Evolutionary conservation across 164 flowering plant genomes (phyloP), one percentile per base, ranked within the genome.

Genomic region (Hamamelis virginiana): DNA sequence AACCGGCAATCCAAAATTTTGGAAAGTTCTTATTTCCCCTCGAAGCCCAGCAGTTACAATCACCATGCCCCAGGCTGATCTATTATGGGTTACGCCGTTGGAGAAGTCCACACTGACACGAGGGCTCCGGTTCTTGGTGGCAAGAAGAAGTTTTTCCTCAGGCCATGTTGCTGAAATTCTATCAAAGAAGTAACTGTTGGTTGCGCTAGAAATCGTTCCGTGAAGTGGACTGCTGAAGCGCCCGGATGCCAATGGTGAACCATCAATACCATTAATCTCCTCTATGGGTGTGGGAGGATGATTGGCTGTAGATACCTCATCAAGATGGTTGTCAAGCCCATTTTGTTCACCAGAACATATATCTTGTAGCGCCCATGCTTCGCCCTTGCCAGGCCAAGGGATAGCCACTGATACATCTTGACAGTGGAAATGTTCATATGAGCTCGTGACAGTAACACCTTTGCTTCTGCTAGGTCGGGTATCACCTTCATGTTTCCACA

Each of bases 1-100:
- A 78, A 91, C 79, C 0, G 99, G 97, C 79, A 91, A 74, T 60
- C 99, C 99, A 77, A 93, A 90, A 78, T 96, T 96, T 66, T 93
- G 99, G 74, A 84, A 96, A 63, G 89, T 80, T 78, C 83, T 84
- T 65, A 96, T 86, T 72, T 93, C 92, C 15, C 99, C 99, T 79
- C 84, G 74, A 25, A 86, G 87, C 55, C 96, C 89, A 15, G 96
- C 99, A 53, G 98, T 90, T 50, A 96, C 94, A 74, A 96, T 87
- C 68, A 90, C 98, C 95, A 96, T 77, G 28, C 95, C 93, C 97
- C 94, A 90, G 21, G 93, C 96, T 18, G 94, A 75, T 62, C 75
- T 75, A 66, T 73, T 79, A 19, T 77, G 85, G 41, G 41, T 76
- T 25, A 80, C 9, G 47, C 82, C 88, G 59, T 74, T 81, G 41